These are phyloP conservation scores for Colletotrichum spaethianum DNA, from an alignment of 2,329 filamentous ascomycete genomes.

Conservation along the genomic window DNA sequence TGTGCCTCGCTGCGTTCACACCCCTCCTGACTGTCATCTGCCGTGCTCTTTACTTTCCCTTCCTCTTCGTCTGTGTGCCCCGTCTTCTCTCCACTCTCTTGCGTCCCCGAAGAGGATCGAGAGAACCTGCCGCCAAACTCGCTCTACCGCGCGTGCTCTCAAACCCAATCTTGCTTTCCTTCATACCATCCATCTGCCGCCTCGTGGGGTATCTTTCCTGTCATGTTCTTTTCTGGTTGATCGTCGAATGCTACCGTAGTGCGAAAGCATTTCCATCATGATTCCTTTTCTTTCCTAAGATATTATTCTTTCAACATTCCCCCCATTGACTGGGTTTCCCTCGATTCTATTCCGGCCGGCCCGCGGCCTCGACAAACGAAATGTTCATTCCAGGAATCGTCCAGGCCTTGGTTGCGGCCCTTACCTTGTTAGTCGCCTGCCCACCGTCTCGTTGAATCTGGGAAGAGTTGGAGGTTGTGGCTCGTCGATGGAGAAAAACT, in stretches of 20 bases:
- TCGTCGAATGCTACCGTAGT: conserved; percentile 43
- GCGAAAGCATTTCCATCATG: conserved; percentile 36
- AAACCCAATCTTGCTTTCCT: conserved; percentile 36
- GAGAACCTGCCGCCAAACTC: conserved; percentile 18
- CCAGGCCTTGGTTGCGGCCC: conserved; percentile 67
- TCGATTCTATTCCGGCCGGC: conserved; percentile 50
- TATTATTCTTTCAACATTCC: conserved; percentile 46
- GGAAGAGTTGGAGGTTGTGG: not conserved
- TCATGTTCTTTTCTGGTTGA: conserved; percentile 26
- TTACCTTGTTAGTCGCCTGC: conserved; percentile 64
- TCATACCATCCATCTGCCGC: conserved; percentile 40
- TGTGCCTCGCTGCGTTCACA: not conserved
- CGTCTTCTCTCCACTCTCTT: conserved; percentile 24
- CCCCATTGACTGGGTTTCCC: conserved; percentile 63
- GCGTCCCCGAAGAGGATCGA: conserved; percentile 20
- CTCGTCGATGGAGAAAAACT: conserved; percentile 1
- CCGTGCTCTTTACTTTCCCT: conserved; percentile 13
- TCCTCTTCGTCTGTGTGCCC: conserved; percentile 26
- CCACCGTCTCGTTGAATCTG: not conserved
- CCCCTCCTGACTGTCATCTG: not conserved
- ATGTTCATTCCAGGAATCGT: conserved; percentile 63
- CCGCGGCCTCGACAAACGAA: conserved; percentile 46
- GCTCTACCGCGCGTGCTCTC: conserved; percentile 25
- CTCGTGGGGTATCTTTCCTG: conserved; percentile 33
- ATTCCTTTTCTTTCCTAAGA: conserved; percentile 46